Base-by-base conservation (phyloP, 345 rosid species). In the Lepidium aucheri region DNA sequence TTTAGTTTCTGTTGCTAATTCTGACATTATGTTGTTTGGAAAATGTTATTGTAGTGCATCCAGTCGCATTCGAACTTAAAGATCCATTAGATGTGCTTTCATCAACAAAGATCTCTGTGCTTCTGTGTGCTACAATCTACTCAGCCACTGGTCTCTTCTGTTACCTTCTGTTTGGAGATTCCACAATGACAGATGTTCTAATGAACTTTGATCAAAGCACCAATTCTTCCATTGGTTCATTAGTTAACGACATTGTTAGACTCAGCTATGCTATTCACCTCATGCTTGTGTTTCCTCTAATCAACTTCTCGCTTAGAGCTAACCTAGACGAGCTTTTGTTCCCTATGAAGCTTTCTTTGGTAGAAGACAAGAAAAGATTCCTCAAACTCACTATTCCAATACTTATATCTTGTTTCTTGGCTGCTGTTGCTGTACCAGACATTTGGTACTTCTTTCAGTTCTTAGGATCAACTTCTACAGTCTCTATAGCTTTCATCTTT, bases 371-470 rank as follows among this genome's bases (percentile, higher is more conserved):
- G 14, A 46, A 53, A 28, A 77, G 98, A 82, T 92, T 92, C 68
- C 10, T 73, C 15, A 67, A 73, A 16, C 72, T 89, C 42, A 87
- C 89, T 9, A 18, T 85, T 10, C 40, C 63, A 5, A 49, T 89
- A 35, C 76, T 89, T 16, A 70, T 53, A 9, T 53, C 80, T 60
- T 65, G 69, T 71, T 92, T 85, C 80, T 28, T 82, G 41, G 67
- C 80, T 7, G 91, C 95, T 1, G 82, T 85, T n/a, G 82, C 75
- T 4, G 64, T 92, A 65, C 98, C 98, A 3, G 75, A 85, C 62
- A 82, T 92, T 34, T 87, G 98, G 97, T 82, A 79, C 68, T 75
- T 86, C 69, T 92, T 92, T 53, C 96, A 87, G 81, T 86, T 89
- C 78, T 7, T 87, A 55, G 98, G 96, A 76, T 89, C 98, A 38